phyloP scores from a whole-genome alignment of 2,329 filamentous ascomycete genomes.

The Aspergillus sergii region DNA sequence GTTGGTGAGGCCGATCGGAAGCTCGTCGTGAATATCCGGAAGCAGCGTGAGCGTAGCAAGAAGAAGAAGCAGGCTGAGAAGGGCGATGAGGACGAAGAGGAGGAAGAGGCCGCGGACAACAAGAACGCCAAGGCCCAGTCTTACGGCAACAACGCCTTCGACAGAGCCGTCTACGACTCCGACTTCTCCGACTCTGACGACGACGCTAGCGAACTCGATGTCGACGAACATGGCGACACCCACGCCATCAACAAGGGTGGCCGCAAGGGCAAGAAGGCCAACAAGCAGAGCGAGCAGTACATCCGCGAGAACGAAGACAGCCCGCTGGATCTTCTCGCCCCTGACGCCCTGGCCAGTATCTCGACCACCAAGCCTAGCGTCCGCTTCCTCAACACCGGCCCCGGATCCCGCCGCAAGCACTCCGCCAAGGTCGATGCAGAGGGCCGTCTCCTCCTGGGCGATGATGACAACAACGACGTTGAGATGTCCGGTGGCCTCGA shows the following conservation, averaged over 20 bases:
- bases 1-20: conserved; percentile 88
- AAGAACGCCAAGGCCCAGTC: conserved; percentile 43
- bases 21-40: conserved; percentile 89
- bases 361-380: conserved; percentile 78
- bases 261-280: conserved; percentile 49
- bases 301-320: conserved; percentile 95
- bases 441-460: conserved; percentile 48
- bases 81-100: conserved; percentile 60
- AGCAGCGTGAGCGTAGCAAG: conserved; percentile 89
- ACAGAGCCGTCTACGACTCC: conserved; percentile 67
- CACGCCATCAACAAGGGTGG: conserved; percentile 44
- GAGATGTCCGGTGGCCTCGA: conserved; percentile 51
- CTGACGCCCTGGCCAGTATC: conserved; percentile 86
- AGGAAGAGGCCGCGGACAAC: conserved; percentile 51
- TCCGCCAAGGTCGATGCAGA: conserved; percentile 47
- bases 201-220: conserved; percentile 52
- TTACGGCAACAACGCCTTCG: conserved; percentile 24
- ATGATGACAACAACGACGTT: conserved; percentile 39
- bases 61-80: conserved; percentile 75
- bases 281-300: conserved; percentile 64
- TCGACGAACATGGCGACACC: conserved; percentile 39
- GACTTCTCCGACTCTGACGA: conserved; percentile 84
- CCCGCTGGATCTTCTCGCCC: conserved; percentile 89
- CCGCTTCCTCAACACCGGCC: conserved; percentile 45
- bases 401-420: conserved; percentile 42